A percentile compares a stretch with the other conserved stretches of the same genome.
Conservation (phyloP, 106 monocot species). For the Dendrobium nobile region DNA sequence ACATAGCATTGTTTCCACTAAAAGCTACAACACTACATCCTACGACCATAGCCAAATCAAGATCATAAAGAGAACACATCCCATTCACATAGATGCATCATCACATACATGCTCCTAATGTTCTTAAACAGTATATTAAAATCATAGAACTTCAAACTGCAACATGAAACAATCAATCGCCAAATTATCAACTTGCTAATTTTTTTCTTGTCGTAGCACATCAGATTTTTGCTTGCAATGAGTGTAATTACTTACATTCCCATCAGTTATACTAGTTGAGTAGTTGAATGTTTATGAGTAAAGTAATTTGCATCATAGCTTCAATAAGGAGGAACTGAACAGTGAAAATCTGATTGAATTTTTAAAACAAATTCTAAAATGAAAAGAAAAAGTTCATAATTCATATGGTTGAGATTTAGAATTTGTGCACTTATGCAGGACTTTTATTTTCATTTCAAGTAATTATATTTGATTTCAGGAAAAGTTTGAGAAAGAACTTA, state of each 20-base stretch:
- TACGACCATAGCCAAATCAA: not conserved
- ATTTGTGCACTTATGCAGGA: not conserved
- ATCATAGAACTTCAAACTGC: not conserved
- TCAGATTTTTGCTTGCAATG: not conserved
- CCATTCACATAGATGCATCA: not conserved
- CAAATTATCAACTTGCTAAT: not conserved
- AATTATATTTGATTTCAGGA: constrained; percentile 39
- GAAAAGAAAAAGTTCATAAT: not conserved
- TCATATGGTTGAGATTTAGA: not conserved
- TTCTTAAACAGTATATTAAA: not conserved
- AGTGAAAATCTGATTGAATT: not conserved
- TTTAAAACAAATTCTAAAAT: not conserved
- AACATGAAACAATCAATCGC: not conserved
- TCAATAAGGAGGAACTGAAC: not conserved
- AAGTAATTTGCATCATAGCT: not conserved
- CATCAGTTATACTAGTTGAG: not conserved
- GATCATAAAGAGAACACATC: not conserved
- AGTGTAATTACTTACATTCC: not conserved
- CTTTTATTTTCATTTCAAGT: constrained; percentile 1
- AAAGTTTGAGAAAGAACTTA: constrained; percentile 87
- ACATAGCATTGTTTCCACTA: no score
- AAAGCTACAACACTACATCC: no score
- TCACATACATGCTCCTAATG: not conserved
- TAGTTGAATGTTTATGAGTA: not conserved
- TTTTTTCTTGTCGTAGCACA: not conserved